Evolutionary conservation across 805 yeast genomes (phyloP), one percentile per base, ranked within the genome.

Genomic region (Komagataella pseudopastoris): DNA sequence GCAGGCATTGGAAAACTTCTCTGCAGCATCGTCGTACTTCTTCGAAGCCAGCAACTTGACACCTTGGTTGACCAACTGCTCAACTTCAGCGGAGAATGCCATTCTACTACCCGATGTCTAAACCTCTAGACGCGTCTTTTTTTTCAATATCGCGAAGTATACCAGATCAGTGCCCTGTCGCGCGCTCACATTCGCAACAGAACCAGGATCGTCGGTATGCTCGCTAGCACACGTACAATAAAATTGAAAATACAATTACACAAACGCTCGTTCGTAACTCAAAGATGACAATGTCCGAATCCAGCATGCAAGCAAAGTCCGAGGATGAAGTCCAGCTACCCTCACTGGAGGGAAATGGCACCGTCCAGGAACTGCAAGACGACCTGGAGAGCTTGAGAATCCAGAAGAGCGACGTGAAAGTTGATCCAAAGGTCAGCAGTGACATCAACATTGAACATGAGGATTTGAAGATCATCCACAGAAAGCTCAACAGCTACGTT

Each of bases 401-500:
- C n/a, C 39, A 30, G 39, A 30, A 30, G 14, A 10, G 39, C 14
- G n/a, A 30, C 39, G 39, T 30, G 39, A 12, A 30, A 20, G 46
- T 18, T 44, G 46, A 44, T 20, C 46, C 23, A 17, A 44, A 44
- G 23, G 46, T 20, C 20, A 44, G 46, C 23, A 18, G 23, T 20
- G 23, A 16, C n/a, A 20, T 44, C 10, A 16, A 18, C 5, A 17
- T 20, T 44, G 46, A 49, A 30, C 67, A 57, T 52, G 78, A 75
- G 44, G 69, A 30, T 30, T 30, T 78, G 55, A 83, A 84, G 59
- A 72, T 88, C 55, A 78, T 88, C 60, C 82, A 84, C 59, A 83
- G 95, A 60, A 88, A 88, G 64, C 79, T 91, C 59, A 86, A 83
- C 59, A 91, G 95, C 3, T 90, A 85, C 64, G 99, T 93, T 52